Evolutionary conservation across 169 alveolate genomes (phyloP), one percentile per base, ranked within the genome.

Genomic region (Babesia microti): DNA sequence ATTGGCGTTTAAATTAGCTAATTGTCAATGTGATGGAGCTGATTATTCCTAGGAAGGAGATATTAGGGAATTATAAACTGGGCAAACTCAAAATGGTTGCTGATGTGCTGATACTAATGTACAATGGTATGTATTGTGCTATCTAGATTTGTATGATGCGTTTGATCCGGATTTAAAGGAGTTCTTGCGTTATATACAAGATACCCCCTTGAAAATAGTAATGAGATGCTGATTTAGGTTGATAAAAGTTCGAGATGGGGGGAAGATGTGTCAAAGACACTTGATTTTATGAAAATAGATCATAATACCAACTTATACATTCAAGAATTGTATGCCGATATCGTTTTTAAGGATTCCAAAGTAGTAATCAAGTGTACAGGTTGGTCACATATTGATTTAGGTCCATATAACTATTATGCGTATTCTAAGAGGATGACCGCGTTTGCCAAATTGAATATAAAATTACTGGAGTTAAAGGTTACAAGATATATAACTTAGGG

Each of bases 341-440:
- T 78, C 12, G 54, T 52, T 68, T 34, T 78, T 17, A 60, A 69
- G 24, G 78, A 65, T 2, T 44, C 56, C n/a, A 39, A 65, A 9
- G 61, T 72, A 15, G 59, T 61, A 9, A 58, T 78, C 14, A 59
- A 46, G 61, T 78, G 87, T 34, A 52, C 76, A 23, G 76, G 76
- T 54, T 17, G 14, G 53, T 4, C 2, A 6, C 4, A 41, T 6
- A 11, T 11, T 29, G 14, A 9, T 2, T 23, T 56, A 68, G 85
- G 85, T 1, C 87, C 87, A 9, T 78, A 58, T 56, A 78, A 83
- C 58, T 70, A 78, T 65, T 78, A 78, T 53, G 72, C 78, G 15
- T 70, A 53, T 46, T 78, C 87, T 4, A 30, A 21, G 15, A 12
- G 41, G 24, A 41, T 46, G 57, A 65, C 68, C 2, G 44, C 22